These are phyloP conservation scores for Botryotinia narcissicola DNA, from an alignment of 2,329 filamentous ascomycete species.

Conservation along the genomic window DNA sequence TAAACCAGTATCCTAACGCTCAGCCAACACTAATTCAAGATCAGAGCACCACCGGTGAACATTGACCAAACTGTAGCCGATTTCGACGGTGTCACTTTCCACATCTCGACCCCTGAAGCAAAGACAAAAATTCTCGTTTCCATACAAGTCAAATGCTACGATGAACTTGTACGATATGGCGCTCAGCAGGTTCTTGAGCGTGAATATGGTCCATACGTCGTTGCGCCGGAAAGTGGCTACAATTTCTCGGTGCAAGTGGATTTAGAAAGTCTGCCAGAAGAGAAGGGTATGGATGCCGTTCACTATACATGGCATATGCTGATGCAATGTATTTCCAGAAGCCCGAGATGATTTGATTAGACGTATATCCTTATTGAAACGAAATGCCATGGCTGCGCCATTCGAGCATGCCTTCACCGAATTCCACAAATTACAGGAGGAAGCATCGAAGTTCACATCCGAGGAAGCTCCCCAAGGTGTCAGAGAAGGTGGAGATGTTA, in stretches of 20 bases:
- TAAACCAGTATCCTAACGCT: not conserved
- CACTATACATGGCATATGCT: constrained; percentile 14
- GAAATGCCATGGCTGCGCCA: constrained; percentile 97
- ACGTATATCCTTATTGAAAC: constrained; percentile 88
- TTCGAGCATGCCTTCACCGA: constrained; percentile 97
- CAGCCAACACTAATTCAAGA: constrained; percentile 31
- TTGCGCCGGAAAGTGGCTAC: constrained; percentile 82
- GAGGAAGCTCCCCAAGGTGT: constrained; percentile 93
- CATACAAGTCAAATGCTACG: constrained; percentile 91
- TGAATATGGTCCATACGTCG: constrained; percentile 92
- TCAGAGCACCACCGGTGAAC: constrained; percentile 75
- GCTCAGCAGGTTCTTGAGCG: constrained; percentile 87
- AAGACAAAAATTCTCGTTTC: constrained; percentile 96
- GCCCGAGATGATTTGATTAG: constrained; percentile 81
- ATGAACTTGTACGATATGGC: constrained; percentile 88
- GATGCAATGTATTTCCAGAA: constrained; percentile 46
- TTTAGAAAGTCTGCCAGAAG: constrained; percentile 78
- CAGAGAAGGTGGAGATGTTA: constrained; percentile 84
- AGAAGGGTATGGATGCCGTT: constrained; percentile 57
- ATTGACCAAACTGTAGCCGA: constrained; percentile 99
- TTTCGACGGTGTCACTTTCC: constrained; percentile 98
- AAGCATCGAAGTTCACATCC: constrained; percentile 86
- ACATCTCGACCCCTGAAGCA: constrained; percentile 91
- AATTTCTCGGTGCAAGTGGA: constrained; percentile 95
- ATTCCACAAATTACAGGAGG: constrained; percentile 80